Evolutionary conservation across 2,329 filamentous ascomycete genomes (phyloP), one percentile per base, ranked within the genome.

Genomic region (Fusarium armeniacum): DNA sequence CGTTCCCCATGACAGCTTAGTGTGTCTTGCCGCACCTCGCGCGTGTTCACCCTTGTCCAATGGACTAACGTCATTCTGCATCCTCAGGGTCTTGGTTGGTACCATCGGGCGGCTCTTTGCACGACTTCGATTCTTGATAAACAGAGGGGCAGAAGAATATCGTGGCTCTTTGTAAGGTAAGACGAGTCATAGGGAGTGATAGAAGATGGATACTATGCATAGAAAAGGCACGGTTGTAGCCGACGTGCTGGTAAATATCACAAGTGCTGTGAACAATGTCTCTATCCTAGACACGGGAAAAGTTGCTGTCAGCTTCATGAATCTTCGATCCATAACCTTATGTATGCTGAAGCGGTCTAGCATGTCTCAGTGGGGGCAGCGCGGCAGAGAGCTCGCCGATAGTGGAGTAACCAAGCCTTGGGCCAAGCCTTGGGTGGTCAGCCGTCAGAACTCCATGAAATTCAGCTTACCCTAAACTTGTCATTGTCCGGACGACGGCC

Each of bases 51-150:
- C 45, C 51, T 53, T 18, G 52, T 58, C 65, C 62, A 63, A 62
- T 47, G 44, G 46, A 54, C 57, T 51, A 70, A 75, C 73, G 73
- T 75, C 73, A 75, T 73, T 70, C 49, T 64, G 66, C 66, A 64
- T 62, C 52, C 43, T 35, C 52, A 49, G 45, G 47, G 56, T 62
- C 65, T 71, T 65, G 56, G 57, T 69, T 71, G 64, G 55, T 53
- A 70, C 30, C 55, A 64, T 58, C 49, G 51, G 50, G 62, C 43
- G 62, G 62, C 62, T 61, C 61, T 55, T 52, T 58, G 45, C 63
- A 70, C 52, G n/a, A 62, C 35, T 43, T 63, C 33, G 38, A 52
- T 57, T 28, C 52, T 59, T 53, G 60, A 69, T 69, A 51, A 52
- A 58, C 53, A 30, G 52, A 52, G 46, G 55, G 64, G 44, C 32